Conservation (phyloP, 1,284 basidiomycete species). For the Hemileia vastatrix region DNA sequence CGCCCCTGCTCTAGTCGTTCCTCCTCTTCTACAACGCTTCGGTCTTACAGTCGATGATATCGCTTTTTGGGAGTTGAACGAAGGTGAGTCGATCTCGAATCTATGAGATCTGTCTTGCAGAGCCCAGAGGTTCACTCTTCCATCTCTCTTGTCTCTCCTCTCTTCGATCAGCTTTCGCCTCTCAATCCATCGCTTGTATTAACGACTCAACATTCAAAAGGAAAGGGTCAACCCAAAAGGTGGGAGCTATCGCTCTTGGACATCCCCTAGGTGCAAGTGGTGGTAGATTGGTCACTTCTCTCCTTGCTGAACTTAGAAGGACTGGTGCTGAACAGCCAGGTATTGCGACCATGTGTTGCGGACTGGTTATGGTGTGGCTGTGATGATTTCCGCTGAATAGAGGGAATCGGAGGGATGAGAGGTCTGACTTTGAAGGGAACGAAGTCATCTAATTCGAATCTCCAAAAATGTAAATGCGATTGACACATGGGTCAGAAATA, state of each 20-base stretch:
- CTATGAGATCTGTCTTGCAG: not conserved
- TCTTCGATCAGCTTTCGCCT: slow-evolving; percentile 34
- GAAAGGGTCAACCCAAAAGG: slow-evolving; percentile 40
- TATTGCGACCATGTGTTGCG: slow-evolving; percentile 40
- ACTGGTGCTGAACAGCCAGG: slow-evolving; percentile 34
- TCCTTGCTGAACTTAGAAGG: slow-evolving; percentile 36
- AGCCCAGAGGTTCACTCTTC: not conserved
- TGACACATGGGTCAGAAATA: no score
- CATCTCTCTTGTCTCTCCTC: not conserved
- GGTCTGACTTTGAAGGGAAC: no score
- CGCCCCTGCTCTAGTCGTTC: slow-evolving; percentile 37
- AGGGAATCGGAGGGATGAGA: no score
- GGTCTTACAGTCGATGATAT: slow-evolving; percentile 33
- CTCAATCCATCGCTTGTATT: slow-evolving; percentile 32
- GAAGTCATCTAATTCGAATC: no score
- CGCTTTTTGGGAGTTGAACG: slow-evolving; percentile 42
- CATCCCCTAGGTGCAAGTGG: slow-evolving; percentile 41
- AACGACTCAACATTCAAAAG: slow-evolving; percentile 33
- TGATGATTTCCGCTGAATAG: slow-evolving; percentile 37
- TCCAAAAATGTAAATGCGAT: no score
- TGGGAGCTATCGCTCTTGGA: slow-evolving; percentile 41
- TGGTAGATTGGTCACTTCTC: slow-evolving; percentile 35
- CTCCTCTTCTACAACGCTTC: slow-evolving; percentile 36
- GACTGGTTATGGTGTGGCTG: slow-evolving; percentile 40
- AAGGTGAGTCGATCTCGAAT: slow-evolving; percentile 22